Evolutionary conservation across 371 early-diverging fungal genomes (phyloP).

Genomic region (Zychaea mexicana): DNA sequence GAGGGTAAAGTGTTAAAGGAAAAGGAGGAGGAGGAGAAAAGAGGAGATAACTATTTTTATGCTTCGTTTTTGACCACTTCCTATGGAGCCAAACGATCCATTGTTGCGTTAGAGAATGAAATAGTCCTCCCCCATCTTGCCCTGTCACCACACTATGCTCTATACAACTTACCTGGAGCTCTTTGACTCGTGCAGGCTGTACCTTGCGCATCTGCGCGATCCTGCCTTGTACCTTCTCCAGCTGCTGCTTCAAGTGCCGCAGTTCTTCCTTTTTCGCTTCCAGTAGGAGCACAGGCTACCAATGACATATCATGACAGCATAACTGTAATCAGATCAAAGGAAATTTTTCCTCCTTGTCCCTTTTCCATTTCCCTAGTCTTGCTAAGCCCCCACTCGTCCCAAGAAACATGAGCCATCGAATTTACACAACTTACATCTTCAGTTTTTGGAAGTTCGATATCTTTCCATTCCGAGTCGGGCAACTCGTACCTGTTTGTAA

Average conservation of each 20-base stretch:
- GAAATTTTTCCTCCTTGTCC: too few species aligned
- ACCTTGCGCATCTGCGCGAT: slow-evolving; percentile 26
- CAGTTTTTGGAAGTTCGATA: slow-evolving; percentile 68
- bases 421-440: slow-evolving; percentile 54
- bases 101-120: too few species aligned
- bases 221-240: slow-evolving; percentile 43
- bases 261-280: slow-evolving; percentile 60
- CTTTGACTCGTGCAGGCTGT: slow-evolving; percentile 33
- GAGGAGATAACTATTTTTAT: too few species aligned
- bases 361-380: too few species aligned
- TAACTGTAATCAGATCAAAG: neutral
- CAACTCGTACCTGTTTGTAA: slow-evolving; percentile 60
- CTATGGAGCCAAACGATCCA: neutral
- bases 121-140: too few species aligned
- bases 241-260: slow-evolving; percentile 44
- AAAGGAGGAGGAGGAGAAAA: neutral
- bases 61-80: slow-evolving; percentile 3
- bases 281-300: slow-evolving; percentile 41
- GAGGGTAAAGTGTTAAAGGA: too few species aligned
- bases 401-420: too few species aligned
- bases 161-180: slow-evolving; percentile 31
- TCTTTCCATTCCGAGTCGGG: slow-evolving; percentile 65
- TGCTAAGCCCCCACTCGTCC: too few species aligned
- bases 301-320: neutral
- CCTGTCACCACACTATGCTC: too few species aligned